These are phyloP conservation scores for Pseudohalonectria lignicola DNA, from an alignment of 2,329 filamentous ascomycete genomes.

Conservation along the genomic window DNA sequence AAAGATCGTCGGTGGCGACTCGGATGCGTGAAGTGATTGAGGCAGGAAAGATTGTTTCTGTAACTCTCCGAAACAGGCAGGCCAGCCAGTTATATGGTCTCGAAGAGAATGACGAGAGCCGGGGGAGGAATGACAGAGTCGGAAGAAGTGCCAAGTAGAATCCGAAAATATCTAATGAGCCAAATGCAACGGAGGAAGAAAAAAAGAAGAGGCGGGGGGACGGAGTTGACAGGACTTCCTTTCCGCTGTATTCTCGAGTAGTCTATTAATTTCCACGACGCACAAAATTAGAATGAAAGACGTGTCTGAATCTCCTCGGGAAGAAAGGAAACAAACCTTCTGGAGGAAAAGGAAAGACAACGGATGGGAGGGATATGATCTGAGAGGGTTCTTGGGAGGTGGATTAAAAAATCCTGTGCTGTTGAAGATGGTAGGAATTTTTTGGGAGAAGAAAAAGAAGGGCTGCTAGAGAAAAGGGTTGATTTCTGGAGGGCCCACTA, in stretches of 20 bases:
- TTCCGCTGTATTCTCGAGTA: too few species aligned
- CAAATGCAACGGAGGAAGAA: not conserved
- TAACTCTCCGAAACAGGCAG: slow-evolving; percentile 2
- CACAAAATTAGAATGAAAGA: slow-evolving; percentile 13
- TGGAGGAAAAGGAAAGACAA: slow-evolving; percentile 30
- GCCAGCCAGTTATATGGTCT: not conserved
- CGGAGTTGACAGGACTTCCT: slow-evolving; percentile 3
- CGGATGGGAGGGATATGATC: slow-evolving; percentile 14
- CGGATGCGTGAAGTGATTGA: too few species aligned
- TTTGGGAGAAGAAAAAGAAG: slow-evolving; percentile 8
- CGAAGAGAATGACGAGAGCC: slow-evolving; percentile 3
- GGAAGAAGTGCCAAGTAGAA: not conserved
- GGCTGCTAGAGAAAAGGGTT: slow-evolving; percentile 11
- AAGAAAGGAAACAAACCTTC: slow-evolving; percentile 29
- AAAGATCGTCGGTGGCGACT: too few species aligned
- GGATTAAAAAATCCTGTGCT: slow-evolving; percentile 19
- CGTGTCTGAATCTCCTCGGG: slow-evolving; percentile 27
- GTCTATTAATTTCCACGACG: slow-evolving; percentile 3
- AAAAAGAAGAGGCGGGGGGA: slow-evolving; percentile 1
- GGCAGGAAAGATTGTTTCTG: slow-evolving; percentile 5
- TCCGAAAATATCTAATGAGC: not conserved
- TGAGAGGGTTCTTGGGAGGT: slow-evolving; percentile 11
- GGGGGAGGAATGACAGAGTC: not conserved
- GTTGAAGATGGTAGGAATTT: slow-evolving; percentile 13
- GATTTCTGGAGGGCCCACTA: slow-evolving; percentile 8